A percentile compares a stretch with the other conserved stretches of the same genome.
Conservation (phyloP, 2,329 filamentous ascomycete species). For the Zelopaecilomyces penicillatus region DNA sequence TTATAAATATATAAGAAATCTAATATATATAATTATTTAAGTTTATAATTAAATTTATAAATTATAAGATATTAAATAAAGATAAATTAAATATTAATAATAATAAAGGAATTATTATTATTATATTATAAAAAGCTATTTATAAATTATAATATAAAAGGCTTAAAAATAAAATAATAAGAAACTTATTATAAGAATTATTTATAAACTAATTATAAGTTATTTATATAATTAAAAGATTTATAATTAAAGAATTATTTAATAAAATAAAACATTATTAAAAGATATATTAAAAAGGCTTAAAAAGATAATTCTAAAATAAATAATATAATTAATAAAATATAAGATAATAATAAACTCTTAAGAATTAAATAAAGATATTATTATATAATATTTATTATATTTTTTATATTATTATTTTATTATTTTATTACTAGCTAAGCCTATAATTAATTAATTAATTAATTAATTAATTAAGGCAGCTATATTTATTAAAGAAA, state of each 20-base stretch:
- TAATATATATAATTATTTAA: not conserved
- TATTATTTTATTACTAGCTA: not conserved
- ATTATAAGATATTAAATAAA: not conserved
- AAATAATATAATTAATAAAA: conserved; percentile 1
- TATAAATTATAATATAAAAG: conserved; percentile 1
- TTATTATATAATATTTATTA: not conserved
- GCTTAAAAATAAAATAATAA: not conserved
- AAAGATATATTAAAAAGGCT: not conserved
- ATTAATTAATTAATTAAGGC: not conserved
- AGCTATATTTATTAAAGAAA: not conserved
- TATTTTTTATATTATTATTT: not conserved
- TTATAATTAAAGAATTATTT: not conserved
- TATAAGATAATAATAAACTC: not conserved
- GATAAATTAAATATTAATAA: not conserved
- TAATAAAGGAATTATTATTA: not conserved
- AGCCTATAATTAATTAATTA: not conserved
- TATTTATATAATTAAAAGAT: not conserved
- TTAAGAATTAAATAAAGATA: not conserved
- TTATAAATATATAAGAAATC: not conserved
- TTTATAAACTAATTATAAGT: not conserved
- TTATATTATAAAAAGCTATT: not conserved
- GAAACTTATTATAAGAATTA: not conserved
- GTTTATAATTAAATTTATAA: not conserved
- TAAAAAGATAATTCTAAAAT: not conserved
- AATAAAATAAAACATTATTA: not conserved